These are phyloP conservation scores for Casuarina glauca DNA, from an alignment of 306 rosid species.

Conservation along the genomic window DNA sequence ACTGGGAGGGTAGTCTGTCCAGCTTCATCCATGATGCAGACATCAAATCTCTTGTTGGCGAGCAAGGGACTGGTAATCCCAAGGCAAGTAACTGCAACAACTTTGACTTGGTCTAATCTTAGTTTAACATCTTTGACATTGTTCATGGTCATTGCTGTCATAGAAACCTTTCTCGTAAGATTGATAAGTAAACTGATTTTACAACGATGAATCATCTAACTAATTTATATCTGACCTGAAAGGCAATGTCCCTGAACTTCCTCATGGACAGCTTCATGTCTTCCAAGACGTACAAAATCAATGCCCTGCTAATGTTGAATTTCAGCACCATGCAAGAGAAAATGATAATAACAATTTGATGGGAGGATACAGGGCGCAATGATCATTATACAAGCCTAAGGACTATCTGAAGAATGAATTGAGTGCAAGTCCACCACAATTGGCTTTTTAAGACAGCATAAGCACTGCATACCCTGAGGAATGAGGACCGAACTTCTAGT, in stretches of 20 bases:
- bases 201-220: conserved; percentile 9
- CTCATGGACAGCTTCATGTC: conserved; percentile 76
- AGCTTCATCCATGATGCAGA: conserved; percentile 99
- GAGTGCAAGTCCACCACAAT: neutral
- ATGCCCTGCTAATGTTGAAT: conserved; percentile 54
- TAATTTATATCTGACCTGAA: conserved; percentile 60
- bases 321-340: conserved; percentile 23
- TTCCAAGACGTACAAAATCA: conserved; percentile 89
- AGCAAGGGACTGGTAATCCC: conserved; percentile 85
- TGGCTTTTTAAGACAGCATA: conserved; percentile 10
- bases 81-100: conserved; percentile 90
- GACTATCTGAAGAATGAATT: neutral
- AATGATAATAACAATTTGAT: conserved; percentile 2
- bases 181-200: conserved; percentile 17
- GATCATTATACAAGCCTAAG: conserved; percentile 7
- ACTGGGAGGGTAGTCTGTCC: conserved; percentile 98
- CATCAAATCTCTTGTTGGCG: conserved; percentile 72
- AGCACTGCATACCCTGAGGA: neutral
- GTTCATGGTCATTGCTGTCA: conserved; percentile 50
- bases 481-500: neutral
- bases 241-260: conserved; percentile 74
- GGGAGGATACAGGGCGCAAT: conserved; percentile 3
- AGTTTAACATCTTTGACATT: conserved; percentile 65
- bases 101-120: conserved; percentile 81
- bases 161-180: conserved; percentile 31